These are phyloP conservation scores for Fusarium redolens DNA, from an alignment of 2,329 filamentous ascomycete genomes.

Conservation along the genomic window DNA sequence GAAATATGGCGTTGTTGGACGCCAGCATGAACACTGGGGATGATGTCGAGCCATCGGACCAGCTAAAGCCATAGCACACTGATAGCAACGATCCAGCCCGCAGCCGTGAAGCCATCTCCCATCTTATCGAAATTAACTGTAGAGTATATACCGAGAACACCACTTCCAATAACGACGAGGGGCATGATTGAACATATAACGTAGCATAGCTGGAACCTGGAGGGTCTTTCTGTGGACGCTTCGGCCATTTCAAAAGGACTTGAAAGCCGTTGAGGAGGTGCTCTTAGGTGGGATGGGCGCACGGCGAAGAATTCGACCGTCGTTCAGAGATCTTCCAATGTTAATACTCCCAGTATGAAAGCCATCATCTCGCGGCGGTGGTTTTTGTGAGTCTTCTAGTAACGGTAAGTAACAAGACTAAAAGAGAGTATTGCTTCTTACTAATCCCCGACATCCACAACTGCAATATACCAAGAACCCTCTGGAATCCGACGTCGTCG, in stretches of 20 bases:
- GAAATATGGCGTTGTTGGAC: accelerated
- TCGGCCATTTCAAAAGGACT: accelerated
- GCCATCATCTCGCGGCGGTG: accelerated
- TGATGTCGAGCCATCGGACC: not conserved
- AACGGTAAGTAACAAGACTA: not conserved
- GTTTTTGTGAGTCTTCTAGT: not conserved
- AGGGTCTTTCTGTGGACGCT: not conserved
- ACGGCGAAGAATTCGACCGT: not conserved
- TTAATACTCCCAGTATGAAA: accelerated
- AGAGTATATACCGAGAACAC: not conserved
- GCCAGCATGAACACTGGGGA: not conserved
- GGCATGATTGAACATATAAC: not conserved
- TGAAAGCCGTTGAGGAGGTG: not conserved
- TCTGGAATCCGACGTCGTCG: not conserved
- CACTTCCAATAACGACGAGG: not conserved
- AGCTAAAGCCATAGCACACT: not conserved
- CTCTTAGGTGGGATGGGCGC: accelerated
- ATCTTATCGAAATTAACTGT: not conserved
- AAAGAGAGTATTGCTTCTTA: not conserved
- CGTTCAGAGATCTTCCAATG: accelerated
- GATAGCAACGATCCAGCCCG: not conserved
- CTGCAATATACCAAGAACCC: not conserved
- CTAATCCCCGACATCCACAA: not conserved
- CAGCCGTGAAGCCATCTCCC: not conserved
- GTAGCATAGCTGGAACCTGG: not conserved